phyloP scores from a whole-genome alignment of 768 basidiomycete genomes.

The Lentinula raphanica region DNA sequence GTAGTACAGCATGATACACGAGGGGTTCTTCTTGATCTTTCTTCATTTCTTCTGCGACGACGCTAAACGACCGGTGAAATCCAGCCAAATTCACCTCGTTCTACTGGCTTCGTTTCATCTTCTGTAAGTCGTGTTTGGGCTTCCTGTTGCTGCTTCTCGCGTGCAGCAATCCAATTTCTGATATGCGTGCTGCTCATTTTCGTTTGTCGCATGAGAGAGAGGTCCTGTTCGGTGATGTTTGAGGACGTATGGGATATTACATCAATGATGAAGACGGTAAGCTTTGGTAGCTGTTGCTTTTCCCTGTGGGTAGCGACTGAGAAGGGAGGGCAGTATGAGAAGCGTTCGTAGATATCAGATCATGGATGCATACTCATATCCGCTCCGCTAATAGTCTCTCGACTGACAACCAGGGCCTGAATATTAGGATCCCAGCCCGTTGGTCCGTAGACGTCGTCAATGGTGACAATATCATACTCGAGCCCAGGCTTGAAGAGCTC shows the following conservation, averaged over 20 bases:
- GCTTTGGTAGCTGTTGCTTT: slow-evolving; percentile 49
- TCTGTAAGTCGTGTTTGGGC: slow-evolving; percentile 10
- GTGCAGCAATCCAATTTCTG: slow-evolving; percentile 73
- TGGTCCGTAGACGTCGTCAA: slow-evolving; percentile 87
- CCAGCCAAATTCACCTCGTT: slow-evolving; percentile 1
- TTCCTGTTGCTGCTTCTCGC: slow-evolving; percentile 8
- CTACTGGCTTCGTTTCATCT: background rate
- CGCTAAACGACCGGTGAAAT: background rate
- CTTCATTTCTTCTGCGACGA: too few species aligned
- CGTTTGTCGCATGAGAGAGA: slow-evolving; percentile 60
- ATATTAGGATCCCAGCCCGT: slow-evolving; percentile 83
- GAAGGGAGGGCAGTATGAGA: background rate
- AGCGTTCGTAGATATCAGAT: background rate
- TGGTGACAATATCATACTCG: slow-evolving; percentile 61
- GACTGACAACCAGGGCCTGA: slow-evolving; percentile 89
- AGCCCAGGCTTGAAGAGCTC: slow-evolving; percentile 62
- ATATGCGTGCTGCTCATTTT: slow-evolving; percentile 97
- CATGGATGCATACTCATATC: slow-evolving; percentile 52
- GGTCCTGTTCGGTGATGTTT: slow-evolving; percentile 60
- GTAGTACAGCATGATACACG: background rate
- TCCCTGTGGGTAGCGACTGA: slow-evolving; percentile 61
- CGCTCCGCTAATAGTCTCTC: slow-evolving; percentile 80
- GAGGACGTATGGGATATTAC: slow-evolving; percentile 72
- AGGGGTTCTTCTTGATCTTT: background rate
- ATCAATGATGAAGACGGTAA: slow-evolving; percentile 77